Evolutionary conservation across 345 rosid genomes (phyloP), one percentile per base, ranked within the genome.

Genomic region (Jatropha curcas): DNA sequence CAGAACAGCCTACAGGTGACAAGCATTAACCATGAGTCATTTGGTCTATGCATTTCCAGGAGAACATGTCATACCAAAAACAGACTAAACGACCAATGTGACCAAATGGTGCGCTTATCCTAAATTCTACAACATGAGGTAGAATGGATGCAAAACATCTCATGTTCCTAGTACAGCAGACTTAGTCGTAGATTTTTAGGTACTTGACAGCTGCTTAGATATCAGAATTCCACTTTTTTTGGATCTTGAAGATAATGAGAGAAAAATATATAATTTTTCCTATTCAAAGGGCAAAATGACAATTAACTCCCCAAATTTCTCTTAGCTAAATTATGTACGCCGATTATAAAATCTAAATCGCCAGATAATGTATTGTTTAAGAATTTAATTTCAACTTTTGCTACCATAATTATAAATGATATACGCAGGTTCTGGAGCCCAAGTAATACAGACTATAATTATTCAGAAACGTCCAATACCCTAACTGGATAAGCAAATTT

Each of bases 1-100:
- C 57, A 62, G 61, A 73, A 78, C 86, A 80, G 20, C 85, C 92
- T 88, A 85, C 71, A 74, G 46, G 74, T 68, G 58, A 60, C 68
- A 39, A 76, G 48, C 71, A 81, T 70, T 48, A 35, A 66, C 25
- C 31, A 35, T 63, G 3, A 72, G 27, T 46, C 71, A 70, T 50
- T 56, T 74, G 17, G 25, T 53, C 28, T 8, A 37, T 70, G 7
- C 31, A n/a, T n/a, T 33, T 43, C 48, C 41, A 39, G 28, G 51
- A 51, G 34, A 51, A 71, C 34, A 37, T 52, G 31, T 53, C 48
- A 53, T 22, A 30, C 56, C 41, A 59, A 31, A n/a, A 46, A 35
- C 6, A 37, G 34, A 55, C 13, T 27, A 68, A 0, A 3, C 0
- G 35, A 31, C 57, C 50, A 1, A 3, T 59, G 16, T 65, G 53